Percentiles rank a stretch among this genome's conserved stretches.
Conservation (phyloP, 441 rosid genomes). For the Oxalis stricta region DNA sequence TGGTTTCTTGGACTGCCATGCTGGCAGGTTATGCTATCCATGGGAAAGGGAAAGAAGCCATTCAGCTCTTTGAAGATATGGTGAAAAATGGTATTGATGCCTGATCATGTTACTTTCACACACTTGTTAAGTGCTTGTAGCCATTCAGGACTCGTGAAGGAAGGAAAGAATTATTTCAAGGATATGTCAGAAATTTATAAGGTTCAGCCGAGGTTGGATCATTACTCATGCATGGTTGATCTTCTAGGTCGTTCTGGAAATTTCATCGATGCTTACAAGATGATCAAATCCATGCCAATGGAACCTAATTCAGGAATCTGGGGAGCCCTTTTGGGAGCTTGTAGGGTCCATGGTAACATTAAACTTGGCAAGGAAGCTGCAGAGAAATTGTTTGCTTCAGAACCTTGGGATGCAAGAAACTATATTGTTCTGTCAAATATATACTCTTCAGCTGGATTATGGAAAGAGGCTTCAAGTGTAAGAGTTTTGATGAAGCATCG, state of each 20-base stretch:
- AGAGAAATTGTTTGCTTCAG: constrained; percentile 27
- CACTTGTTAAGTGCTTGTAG: constrained; percentile 44
- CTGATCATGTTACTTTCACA: constrained; percentile 51
- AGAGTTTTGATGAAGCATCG: constrained; percentile 29
- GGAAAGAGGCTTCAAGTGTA: constrained; percentile 31
- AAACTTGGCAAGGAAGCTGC: constrained; percentile 29
- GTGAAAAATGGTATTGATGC: constrained; percentile 19
- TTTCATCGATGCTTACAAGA: constrained; percentile 25
- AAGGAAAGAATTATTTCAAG: constrained; percentile 33
- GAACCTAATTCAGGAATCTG: constrained; percentile 40
- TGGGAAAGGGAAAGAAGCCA: constrained; percentile 35
- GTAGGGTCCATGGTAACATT: constrained; percentile 23
- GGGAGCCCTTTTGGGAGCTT: constrained; percentile 49
- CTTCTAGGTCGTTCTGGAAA: constrained; percentile 38
- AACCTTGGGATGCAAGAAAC: constrained; percentile 31
- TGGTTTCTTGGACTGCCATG: constrained; percentile 51
- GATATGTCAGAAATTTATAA: constrained; percentile 25
- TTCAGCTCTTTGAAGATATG: constrained; percentile 30
- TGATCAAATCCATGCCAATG: constrained; percentile 33
- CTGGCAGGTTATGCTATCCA: constrained; percentile 42
- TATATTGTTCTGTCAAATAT: constrained; percentile 39
- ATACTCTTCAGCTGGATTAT: constrained; percentile 31
- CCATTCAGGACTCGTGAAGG: constrained; percentile 37
- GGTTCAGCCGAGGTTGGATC: constrained; percentile 28
- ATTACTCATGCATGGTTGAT: constrained; percentile 43